Evolutionary conservation across 495 filamentous ascomycete genomes (phyloP), one percentile per base, ranked within the genome.

Genomic region (Annulohypoxylon moriforme): DNA sequence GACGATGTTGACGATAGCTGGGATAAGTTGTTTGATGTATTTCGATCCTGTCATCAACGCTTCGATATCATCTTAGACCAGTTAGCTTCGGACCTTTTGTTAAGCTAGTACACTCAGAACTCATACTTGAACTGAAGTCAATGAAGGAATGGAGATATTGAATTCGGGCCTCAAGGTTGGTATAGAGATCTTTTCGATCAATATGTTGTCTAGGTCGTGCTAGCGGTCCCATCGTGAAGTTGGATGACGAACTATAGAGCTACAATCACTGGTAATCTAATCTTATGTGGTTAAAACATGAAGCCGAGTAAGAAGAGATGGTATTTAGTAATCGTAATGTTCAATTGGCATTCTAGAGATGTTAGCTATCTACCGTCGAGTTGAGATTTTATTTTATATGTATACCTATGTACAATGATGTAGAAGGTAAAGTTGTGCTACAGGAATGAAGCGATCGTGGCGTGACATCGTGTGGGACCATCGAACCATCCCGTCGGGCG

Each of bases 11-110:
- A 89, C 87, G 27, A 89, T 82, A 10, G 87, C 90, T 0, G 91
- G 91, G 53, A 93, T 92, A 46, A 93, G 83, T 16, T 89, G 86
- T 69, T 91, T 91, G 79, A 93, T 89, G 80, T 92, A 92, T 75
- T 91, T 92, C 56, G 83, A 78, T 42, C 89, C 90, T n/a, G 82
- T 78, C 7, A 83, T 75, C 34, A 94, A 84, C 27, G 90, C 90
- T 66, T 91, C 89, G 67, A 90, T 85, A 74, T 94, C 91, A 57
- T 81, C 90, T 92, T 64, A 10, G 16, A 11, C 20, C 9, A 38
- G 44, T 73, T 58, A 73, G 72, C 24, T 33, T 7, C 47, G 22
- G 6, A 40, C 44, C 18, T 40, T 16, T 5, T 11, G 2, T 16
- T n/a, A 11, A 10, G 27, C 3, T 16, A 40, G 16, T 16, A 25